Evolutionary conservation across 371 early-diverging fungal species (phyloP), one percentile per base, ranked within the genome.

Genomic region (Vairimorpha necatrix): DNA sequence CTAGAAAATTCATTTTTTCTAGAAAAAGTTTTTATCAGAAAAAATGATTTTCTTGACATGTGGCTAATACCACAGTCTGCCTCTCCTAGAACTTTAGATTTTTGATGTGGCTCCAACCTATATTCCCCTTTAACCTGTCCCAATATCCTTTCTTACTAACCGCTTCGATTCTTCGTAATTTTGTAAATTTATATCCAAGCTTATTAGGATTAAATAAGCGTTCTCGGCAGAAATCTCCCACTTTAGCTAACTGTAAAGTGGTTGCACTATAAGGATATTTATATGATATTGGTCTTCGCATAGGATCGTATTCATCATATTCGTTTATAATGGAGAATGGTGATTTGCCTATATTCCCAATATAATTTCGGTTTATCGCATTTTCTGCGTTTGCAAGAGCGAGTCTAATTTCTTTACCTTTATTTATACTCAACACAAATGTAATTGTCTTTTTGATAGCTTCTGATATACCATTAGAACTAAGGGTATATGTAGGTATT

Each of bases 381-480:
- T 22, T 56, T 56, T 56, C 58, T 4, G 30, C 20, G 24, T 20
- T 6, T 20, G 3, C 30, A 16, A 56, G 2, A 6, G 20, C 20
- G n/a, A n/a, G n/a, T n/a, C n/a, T n/a, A n/a, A n/a, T n/a, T n/a
- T n/a, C 24, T 46, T 26, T 4, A 2, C 26, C 46, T 3, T 66
- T 66, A 24, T 24, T 36, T 1, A 66, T 66, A 6, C 47, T 3
- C 11, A 66, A 28, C 1, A 66, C 20, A 3, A 36, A 33, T 9
- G 66, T 4, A 2, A 66, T 24, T 20, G 47, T 66, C 24, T 66
- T 33, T 28, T 66, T 66, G 18, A 66, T 2, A 30, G 39, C 38
- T 26, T 66, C 66, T 18, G 39, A 36, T 2, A 66, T 66, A 16
- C 48, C 66, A 46, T 66, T 66, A 3, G n/a, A 66, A 3, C 39